Base-by-base conservation (phyloP, 148 eudicot species). In the Rhododendron vialii region DNA sequence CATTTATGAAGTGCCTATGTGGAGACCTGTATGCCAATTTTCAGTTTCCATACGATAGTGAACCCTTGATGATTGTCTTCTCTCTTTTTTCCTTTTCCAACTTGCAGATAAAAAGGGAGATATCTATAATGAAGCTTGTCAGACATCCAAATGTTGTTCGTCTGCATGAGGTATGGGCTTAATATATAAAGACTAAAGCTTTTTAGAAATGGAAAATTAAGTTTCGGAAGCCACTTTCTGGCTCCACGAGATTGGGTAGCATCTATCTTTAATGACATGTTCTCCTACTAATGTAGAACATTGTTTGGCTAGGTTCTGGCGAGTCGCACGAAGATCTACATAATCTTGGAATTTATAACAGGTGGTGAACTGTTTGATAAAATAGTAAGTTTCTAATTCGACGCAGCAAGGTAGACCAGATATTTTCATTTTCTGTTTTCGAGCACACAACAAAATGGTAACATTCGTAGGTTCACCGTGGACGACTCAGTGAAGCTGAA, bases 281-380 rank as follows among this genome's bases (percentile, higher is more conserved):
- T 47, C 51, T 76, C 65, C 81, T 82, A 80, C 82, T 88, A 10
- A 71, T 45, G 17, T 67, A 22, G 17, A 73, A 41, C 43, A 35
- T 63, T 28, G 24, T 85, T 76, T 59, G 89, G 63, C 90, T 86
- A 97, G 99, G 99, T 97, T 61, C 87, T 97, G 69, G 98, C 99
- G 41, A 97, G 93, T 84, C 98, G 98, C 33, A 97, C 96, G 26
- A 97, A 97, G 93, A 95, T 97, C 78, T 97, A 97, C 83, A 97
- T 97, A 86, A 94, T 97, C 87, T 86, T 97, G 93, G 99, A 97
- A 88, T 97, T 92, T 88, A 93, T 97, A 55, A 97, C 99, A 15
- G 99, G 99, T 71, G 99, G 99, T n/a, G 99, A 97, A 92, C 89
- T 97, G 87, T 97, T 97, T 89, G 99, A 97, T 89, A 95, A 94